Base-by-base conservation (phyloP, 352 stramenopile species). In the Phytophthora megakarya region DNA sequence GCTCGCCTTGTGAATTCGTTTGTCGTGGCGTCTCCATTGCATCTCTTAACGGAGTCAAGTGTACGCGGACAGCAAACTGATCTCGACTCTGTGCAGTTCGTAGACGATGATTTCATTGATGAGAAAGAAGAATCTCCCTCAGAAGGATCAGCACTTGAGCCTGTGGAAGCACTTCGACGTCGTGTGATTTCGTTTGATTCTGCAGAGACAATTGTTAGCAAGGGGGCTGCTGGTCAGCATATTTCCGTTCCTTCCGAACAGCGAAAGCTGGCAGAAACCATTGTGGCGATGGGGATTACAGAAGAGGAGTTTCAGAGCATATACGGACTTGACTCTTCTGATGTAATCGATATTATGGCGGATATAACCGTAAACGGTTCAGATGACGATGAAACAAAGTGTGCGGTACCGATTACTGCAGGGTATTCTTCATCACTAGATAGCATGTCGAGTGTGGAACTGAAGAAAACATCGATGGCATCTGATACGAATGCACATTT, bases 181-280 rank as follows among this genome's bases (percentile, higher is more conserved):
- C 78, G 81, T 8, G 73, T 93, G 9, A 90, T 93, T 62, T 91
- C 81, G 3, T 90, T 90, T 54, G 81, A 91, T 63, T 91, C 81
- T 18, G 84, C 81, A 4, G 80, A 90, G 45, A 88, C 76, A 11
- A 90, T 93, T 52, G 80, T 91, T 8, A 88, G 80, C 47, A 82
- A 86, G 65, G 72, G 78, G 23, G 71, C 69, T 5, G 61, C 67
- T 30, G 80, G 71, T 9, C 51, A 82, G 39, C 37, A 67, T 61
- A 22, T 77, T 44, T 39, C 55, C 51, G 59, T 91, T 32, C 60
- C 80, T 38, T 70, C 65, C 4, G 81, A 91, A 46, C 81, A 93
- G 49, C 70, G 84, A 22, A 84, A 84, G 35, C 51, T 93, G 3
- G 84, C 84, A 21, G 80, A 91, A 65, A 86, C 80, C n/a, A 88